Evolutionary conservation across 805 yeast species (phyloP).

Genomic region (Metschnikowia lunata): DNA sequence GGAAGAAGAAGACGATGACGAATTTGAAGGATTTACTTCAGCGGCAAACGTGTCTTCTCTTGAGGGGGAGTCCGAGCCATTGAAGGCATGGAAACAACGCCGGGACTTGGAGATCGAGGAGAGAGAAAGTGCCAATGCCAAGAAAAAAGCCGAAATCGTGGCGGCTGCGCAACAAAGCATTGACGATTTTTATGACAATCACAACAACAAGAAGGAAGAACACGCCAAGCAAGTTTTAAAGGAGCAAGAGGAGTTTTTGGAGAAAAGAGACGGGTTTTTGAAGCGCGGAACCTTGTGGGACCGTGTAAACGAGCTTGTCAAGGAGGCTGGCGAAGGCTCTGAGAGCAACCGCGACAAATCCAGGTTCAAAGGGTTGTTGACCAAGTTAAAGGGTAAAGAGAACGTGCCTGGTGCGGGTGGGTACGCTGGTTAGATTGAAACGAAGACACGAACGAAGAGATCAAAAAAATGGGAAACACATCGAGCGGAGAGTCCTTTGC

Average conservation of each 20-base stretch:
- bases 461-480: too few relatives aligned
- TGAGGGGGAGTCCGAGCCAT: constrained; percentile 47
- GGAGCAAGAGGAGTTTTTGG: constrained; percentile 68
- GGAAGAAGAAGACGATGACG: constrained; percentile 37
- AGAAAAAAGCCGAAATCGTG: constrained; percentile 62
- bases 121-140: constrained; percentile 67
- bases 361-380: constrained; percentile 62
- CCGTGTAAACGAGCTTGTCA: constrained; percentile 49
- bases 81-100: constrained; percentile 74
- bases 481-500: too few relatives aligned
- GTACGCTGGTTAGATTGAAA: constrained; percentile 24
- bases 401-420: constrained; percentile 77
- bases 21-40: constrained; percentile 31
- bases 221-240: constrained; percentile 56
- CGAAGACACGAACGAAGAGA: not conserved
- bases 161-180: constrained; percentile 76
- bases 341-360: constrained; percentile 57
- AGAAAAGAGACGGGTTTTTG: constrained; percentile 65
- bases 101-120: constrained; percentile 73
- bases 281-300: constrained; percentile 50
- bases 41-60: constrained; percentile 12
- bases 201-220: constrained; percentile 76
- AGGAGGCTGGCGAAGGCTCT: constrained; percentile 38
- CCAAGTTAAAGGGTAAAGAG: constrained; percentile 62
- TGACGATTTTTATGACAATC: constrained; percentile 89